Evolutionary conservation across 2,329 filamentous ascomycete genomes (phyloP), one percentile per base, ranked within the genome.

Genomic region (Beauveria bassiana): DNA sequence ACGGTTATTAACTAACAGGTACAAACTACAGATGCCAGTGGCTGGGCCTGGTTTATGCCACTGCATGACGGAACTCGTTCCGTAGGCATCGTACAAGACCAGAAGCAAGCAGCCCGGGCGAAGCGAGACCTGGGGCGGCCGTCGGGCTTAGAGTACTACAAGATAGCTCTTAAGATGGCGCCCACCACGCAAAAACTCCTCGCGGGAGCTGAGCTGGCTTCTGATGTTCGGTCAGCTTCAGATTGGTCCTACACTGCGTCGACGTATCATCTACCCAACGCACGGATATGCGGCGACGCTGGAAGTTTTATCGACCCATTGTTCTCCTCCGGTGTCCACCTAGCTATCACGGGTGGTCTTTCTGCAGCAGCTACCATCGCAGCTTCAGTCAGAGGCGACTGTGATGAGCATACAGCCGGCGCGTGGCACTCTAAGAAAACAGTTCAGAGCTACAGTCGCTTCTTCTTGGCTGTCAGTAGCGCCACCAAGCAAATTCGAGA

Each of bases 11-110:
- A 28, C 26, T 3, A 31, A 31, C 8, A 8, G 28, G 2, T 31
- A 9, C 28, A 31, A 31, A 31, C 8, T 31, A 31, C 28, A 70
- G 79, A 82, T 66, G 73, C 60, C 1, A 81, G 76, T 61, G 80
- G 80, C 14, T 83, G 79, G 80, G 68, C 63, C 16, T 83, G 79
- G 79, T 70, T 70, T 53, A 81, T 83, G 59, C 80, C 80, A 0
- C 68, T 82, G 1, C 79, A 81, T 66, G 70, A 81, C 63, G 77
- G 73, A 14, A 79, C 72, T 3, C 58, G 64, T 3, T 80, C 78
- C 0, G 72, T 80, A 1, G 78, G 78, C 14, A 66, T 79, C 7
- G 77, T 79, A 5, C 68, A 69, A 64, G 72, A 73, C 61, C 76
- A 80, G 66, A 67, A 76, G 8, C 34, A 76, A 5, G 65, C 70